phyloP scores from a whole-genome alignment of 805 yeast species.

The Yueomyces sp. region DNA sequence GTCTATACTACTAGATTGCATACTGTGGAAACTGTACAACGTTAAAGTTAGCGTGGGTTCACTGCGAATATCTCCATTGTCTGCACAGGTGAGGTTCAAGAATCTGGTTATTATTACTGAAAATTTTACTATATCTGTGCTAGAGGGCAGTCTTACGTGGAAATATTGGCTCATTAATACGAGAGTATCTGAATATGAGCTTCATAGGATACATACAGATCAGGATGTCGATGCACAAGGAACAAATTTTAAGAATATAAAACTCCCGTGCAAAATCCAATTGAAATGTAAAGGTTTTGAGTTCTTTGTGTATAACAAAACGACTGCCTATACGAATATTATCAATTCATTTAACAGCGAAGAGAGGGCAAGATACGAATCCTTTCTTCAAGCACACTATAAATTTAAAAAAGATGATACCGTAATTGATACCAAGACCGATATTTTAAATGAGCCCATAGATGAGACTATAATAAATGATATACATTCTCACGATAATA shows the following conservation, averaged over 20 bases:
- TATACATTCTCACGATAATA: neutral
- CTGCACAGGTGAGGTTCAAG: conserved; percentile 70
- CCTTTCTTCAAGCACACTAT: conserved; percentile 10
- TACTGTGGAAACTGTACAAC: conserved; percentile 51
- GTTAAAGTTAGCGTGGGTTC: conserved; percentile 58
- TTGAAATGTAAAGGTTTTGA: conserved; percentile 68
- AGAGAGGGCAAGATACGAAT: conserved; percentile 10
- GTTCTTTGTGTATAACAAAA: conserved; percentile 68
- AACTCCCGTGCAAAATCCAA: conserved; percentile 42
- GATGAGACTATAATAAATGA: conserved; percentile 3
- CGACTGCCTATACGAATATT: conserved; percentile 60
- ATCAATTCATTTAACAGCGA: conserved; percentile 24
- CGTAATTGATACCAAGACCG: neutral
- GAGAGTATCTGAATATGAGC: conserved; percentile 17
- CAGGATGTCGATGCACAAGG: conserved; percentile 2
- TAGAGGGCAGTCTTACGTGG: conserved; percentile 76
- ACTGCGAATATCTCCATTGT: conserved; percentile 61
- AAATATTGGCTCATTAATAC: conserved; percentile 63
- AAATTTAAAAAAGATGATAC: neutral
- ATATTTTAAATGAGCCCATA: neutral
- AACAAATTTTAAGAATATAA: conserved; percentile 24
- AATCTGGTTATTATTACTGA: conserved; percentile 63
- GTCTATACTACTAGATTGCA: conserved; percentile 35
- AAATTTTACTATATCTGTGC: conserved; percentile 56
- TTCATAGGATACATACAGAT: conserved; percentile 1